Evolutionary conservation across 1,284 basidiomycete species (phyloP).

Genomic region (Cryptococcus jaspeensis): DNA sequence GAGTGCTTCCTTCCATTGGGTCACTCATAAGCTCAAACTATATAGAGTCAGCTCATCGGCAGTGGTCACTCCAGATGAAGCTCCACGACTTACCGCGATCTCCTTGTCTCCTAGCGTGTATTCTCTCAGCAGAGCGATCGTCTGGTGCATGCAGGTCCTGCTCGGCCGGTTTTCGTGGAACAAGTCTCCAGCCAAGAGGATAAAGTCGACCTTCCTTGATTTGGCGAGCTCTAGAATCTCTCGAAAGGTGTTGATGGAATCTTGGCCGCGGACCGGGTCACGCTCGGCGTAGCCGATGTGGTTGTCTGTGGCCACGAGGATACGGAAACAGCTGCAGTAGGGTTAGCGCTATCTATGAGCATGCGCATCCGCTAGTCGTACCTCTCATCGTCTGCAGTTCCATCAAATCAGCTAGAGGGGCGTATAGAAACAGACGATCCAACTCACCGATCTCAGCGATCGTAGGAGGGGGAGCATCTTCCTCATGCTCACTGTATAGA

Average conservation of each 20-base stretch:
- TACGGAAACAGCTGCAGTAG: conserved; percentile 59
- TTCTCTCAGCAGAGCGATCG: conserved; percentile 84
- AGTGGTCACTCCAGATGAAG: background rate
- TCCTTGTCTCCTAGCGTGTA: conserved; percentile 86
- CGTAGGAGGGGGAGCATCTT: no score
- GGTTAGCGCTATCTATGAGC: background rate
- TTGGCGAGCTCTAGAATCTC: conserved; percentile 90
- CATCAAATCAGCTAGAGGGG: no score
- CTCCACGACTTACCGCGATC: conserved; percentile 52
- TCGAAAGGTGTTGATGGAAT: conserved; percentile 91
- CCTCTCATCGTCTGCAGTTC: no score
- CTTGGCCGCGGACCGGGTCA: conserved; percentile 90
- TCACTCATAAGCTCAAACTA: conserved; percentile 88
- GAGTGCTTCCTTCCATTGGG: conserved; percentile 80
- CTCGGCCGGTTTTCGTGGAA: conserved; percentile 98
- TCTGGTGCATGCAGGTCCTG: conserved; percentile 81
- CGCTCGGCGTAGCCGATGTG: conserved; percentile 94
- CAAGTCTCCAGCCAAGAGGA: conserved; percentile 90
- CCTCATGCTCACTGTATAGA: no score
- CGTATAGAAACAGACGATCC: no score
- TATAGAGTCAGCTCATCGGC: conserved; percentile 7
- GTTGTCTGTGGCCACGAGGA: conserved; percentile 89
- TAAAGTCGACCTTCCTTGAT: conserved; percentile 87
- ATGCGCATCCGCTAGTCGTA: no score
- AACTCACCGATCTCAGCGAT: no score